Evolutionary conservation across 2,329 filamentous ascomycete species (phyloP).

Genomic region (Alternaria sp.): DNA sequence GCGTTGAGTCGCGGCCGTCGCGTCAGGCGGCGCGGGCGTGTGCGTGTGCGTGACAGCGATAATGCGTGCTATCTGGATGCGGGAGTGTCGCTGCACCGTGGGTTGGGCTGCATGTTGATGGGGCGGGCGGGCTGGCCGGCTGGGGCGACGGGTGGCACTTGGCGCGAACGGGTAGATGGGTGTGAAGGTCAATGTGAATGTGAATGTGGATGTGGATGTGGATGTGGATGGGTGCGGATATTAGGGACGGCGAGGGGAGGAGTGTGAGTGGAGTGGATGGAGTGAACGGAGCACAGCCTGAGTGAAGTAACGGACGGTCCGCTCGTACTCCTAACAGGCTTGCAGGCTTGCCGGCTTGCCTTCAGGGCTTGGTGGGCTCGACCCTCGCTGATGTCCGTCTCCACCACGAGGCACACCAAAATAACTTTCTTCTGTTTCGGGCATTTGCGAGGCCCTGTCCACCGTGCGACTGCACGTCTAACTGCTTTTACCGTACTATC

Average conservation of each 20-base stretch:
- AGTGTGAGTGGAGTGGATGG: too few species aligned
- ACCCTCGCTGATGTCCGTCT: conserved; percentile 26
- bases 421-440: conserved; percentile 33
- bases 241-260: too few species aligned
- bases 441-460: neutral
- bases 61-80: conserved; percentile 30
- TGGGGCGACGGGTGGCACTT: conserved; percentile 18
- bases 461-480: neutral
- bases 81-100: conserved; percentile 23
- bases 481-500: neutral
- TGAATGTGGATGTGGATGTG: neutral
- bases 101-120: conserved; percentile 33
- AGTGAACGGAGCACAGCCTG: neutral
- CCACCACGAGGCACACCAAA: conserved; percentile 32
- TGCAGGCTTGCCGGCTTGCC: neutral
- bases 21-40: conserved; percentile 27
- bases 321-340: conserved; percentile 14
- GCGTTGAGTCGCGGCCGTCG: conserved; percentile 19
- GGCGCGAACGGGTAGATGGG: conserved; percentile 9
- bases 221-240: too few species aligned
- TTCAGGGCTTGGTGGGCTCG: conserved; percentile 17
- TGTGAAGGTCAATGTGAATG: neutral
- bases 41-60: conserved; percentile 23
- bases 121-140: neutral
- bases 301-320: conserved; percentile 23